These are phyloP conservation scores for Pinus tabuliformis DNA, from an alignment of 75 land plant species.

Conservation along the genomic window DNA sequence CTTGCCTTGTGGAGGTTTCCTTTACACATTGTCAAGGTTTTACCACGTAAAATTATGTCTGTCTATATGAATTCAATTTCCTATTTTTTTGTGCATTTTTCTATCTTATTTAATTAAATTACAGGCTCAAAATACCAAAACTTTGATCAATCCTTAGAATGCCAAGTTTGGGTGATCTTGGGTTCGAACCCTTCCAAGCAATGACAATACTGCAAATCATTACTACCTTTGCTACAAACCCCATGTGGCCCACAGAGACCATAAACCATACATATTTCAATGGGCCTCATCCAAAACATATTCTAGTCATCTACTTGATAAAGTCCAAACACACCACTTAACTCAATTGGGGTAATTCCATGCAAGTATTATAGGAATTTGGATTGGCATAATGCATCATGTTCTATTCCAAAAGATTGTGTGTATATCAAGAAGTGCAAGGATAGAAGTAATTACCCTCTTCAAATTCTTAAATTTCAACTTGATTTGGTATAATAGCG, in stretches of 20 bases:
- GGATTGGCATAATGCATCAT: constrained; percentile 13
- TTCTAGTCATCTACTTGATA: constrained; percentile 25
- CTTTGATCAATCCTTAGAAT: not conserved
- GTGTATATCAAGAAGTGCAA: too few species aligned
- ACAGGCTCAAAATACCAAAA: too few species aligned
- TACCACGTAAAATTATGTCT: too few species aligned
- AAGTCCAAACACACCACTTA: constrained; percentile 48
- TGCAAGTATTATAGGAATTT: constrained; percentile 27
- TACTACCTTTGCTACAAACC: constrained; percentile 21
- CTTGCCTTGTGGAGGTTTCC: too few species aligned
- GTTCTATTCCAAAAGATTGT: too few species aligned
- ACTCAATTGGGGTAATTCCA: constrained; percentile 12
- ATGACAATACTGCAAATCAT: constrained; percentile 9
- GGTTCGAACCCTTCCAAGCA: constrained; percentile 25
- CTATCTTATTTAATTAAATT: too few species aligned
- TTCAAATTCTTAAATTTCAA: too few species aligned
- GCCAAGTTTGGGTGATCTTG: constrained; percentile 8
- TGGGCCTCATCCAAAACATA: constrained; percentile 12
- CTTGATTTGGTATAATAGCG: constrained; percentile 29
- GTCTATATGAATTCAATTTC: too few species aligned
- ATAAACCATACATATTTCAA: constrained; percentile 40
- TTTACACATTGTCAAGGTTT: too few species aligned
- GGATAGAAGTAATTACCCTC: too few species aligned
- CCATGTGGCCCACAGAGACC: constrained; percentile 54
- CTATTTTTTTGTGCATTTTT: too few species aligned